Conservation (phyloP, 805 yeast species). For the Yarrowia sp. region DNA sequence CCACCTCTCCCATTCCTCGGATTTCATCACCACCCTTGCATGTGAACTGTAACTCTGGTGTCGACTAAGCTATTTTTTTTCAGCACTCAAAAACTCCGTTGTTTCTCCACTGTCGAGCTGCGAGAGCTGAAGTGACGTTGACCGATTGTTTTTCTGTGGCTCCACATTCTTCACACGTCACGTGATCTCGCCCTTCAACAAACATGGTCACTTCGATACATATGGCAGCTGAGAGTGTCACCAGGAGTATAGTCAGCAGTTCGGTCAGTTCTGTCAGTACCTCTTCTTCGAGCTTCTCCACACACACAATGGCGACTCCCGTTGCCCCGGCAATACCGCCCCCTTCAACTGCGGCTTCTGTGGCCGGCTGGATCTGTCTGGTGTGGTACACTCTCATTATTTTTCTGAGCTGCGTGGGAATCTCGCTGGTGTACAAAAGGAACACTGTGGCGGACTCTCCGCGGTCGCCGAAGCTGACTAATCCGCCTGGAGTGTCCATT, state of each 20-base stretch:
- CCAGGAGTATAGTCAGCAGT: too few species aligned
- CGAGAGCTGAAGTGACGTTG: not conserved
- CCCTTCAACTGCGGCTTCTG: not conserved
- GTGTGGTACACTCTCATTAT: conserved; percentile 29
- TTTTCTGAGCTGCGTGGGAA: conserved; percentile 19
- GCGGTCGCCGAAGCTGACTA: not conserved
- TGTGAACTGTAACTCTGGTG: conserved; percentile 21
- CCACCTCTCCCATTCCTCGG: not conserved
- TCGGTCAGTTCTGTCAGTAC: too few species aligned
- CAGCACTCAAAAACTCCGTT: not conserved
- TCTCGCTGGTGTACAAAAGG: conserved; percentile 17
- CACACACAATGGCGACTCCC: too few species aligned
- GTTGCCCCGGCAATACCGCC: too few species aligned
- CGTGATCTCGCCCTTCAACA: too few species aligned
- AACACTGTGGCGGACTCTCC: conserved; percentile 1
- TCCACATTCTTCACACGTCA: too few species aligned
- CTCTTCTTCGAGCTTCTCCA: not conserved
- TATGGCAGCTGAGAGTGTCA: too few species aligned
- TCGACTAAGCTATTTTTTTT: conserved; percentile 1
- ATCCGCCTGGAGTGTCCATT: conserved; percentile 68
- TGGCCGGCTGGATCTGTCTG: conserved; percentile 12
- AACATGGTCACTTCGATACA: too few species aligned
- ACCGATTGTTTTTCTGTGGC: too few species aligned
- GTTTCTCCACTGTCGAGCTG: not conserved
- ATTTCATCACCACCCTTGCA: not conserved